Conservation (phyloP, 2,329 filamentous ascomycete genomes). For the Aspergillus felis region DNA sequence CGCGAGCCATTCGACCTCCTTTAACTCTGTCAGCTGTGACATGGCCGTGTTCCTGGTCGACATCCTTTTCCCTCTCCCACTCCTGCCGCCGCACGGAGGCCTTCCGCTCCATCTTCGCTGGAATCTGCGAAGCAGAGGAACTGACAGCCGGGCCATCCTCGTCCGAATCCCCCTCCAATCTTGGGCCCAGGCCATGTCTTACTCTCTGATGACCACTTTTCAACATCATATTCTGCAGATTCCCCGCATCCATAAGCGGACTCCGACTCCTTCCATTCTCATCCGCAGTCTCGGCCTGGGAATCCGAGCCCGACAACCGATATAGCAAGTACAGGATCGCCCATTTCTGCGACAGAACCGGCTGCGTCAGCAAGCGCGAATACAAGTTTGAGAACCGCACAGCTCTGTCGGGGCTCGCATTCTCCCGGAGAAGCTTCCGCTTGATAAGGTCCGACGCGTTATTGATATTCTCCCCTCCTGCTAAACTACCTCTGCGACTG, state of each 20-base stretch:
- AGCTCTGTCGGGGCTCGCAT: slow-evolving; percentile 69
- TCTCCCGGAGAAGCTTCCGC: slow-evolving; percentile 75
- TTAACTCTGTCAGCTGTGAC: slow-evolving; percentile 12
- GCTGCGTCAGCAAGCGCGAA: slow-evolving; percentile 75
- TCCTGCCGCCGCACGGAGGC: slow-evolving; percentile 21
- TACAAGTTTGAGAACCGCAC: slow-evolving; percentile 87
- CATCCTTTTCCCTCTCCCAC: slow-evolving; percentile 17
- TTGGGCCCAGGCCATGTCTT: slow-evolving; percentile 19
- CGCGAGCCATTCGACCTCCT: slow-evolving; percentile 9
- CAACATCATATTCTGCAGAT: slow-evolving; percentile 35
- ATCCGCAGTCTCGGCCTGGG: slow-evolving; percentile 17
- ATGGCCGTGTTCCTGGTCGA: slow-evolving; percentile 14
- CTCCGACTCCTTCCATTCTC: slow-evolving; percentile 31
- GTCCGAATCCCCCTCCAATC: slow-evolving; percentile 25
- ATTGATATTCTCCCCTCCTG: slow-evolving; percentile 59
- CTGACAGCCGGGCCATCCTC: slow-evolving; percentile 37
- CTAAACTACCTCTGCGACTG: slow-evolving; percentile 27
- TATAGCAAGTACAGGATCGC: slow-evolving; percentile 89
- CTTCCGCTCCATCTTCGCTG: slow-evolving; percentile 23
- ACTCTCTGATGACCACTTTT: slow-evolving; percentile 19
- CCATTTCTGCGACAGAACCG: slow-evolving; percentile 94
- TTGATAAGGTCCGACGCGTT: slow-evolving; percentile 93
- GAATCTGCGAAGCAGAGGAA: slow-evolving; percentile 39
- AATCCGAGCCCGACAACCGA: slow-evolving; percentile 67
- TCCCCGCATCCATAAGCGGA: slow-evolving; percentile 37